Percentiles rank a stretch among this genome's conserved stretches.
Evolutionary conservation across 1,284 basidiomycete genomes (phyloP).

Genomic region (Laetiporus sulphureus): DNA sequence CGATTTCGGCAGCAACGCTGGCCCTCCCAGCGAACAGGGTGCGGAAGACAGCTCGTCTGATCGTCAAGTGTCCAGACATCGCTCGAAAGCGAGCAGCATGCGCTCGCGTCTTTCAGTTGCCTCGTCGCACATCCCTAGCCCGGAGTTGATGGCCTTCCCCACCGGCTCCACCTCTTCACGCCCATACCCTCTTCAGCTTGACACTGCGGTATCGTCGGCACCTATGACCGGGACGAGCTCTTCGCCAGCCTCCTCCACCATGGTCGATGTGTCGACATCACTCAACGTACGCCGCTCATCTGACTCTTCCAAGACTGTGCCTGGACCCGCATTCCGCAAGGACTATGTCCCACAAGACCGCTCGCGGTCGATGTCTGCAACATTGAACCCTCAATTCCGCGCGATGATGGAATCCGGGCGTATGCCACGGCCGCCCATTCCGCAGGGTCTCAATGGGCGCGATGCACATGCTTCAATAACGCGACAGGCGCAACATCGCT

Average conservation of each 20-base stretch:
- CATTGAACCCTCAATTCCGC: constrained; percentile 34
- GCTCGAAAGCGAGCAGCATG: constrained; percentile 22
- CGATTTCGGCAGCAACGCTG: constrained; percentile 41
- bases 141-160: constrained; percentile 15
- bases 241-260: constrained; percentile 50
- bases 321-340: constrained; percentile 39
- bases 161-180: constrained; percentile 23
- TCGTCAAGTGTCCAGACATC: constrained; percentile 43
- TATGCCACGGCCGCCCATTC: constrained; percentile 33
- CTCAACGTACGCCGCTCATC: constrained; percentile 41
- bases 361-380: constrained; percentile 67
- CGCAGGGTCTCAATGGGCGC: constrained; percentile 35
- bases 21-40: constrained; percentile 28
- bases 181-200: constrained; percentile 40
- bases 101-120: constrained; percentile 21
- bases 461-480: constrained; percentile 38
- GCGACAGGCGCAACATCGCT: constrained; percentile 20
- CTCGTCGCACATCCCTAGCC: constrained; percentile 17
- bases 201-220: constrained; percentile 34
- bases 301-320: constrained; percentile 46
- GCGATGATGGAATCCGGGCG: constrained; percentile 24
- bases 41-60: constrained; percentile 52
- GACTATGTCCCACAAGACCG: constrained; percentile 60
- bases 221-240: constrained; percentile 29
- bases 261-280: constrained; percentile 36